Conservation (phyloP, 495 filamentous ascomycete genomes). For the Usnea hakonensis region DNA sequence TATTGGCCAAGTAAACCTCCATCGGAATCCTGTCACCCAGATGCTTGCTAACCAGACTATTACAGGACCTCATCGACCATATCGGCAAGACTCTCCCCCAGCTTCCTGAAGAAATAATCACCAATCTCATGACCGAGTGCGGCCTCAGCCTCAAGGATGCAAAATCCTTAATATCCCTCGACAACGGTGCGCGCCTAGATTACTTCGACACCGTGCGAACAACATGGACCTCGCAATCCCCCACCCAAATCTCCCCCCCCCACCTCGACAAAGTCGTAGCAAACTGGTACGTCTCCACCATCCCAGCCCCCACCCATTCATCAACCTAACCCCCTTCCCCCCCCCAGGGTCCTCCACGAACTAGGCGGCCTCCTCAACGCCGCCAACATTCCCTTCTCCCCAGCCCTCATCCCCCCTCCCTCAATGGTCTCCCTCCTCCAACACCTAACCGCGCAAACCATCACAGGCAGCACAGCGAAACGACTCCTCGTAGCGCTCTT, state of each 20-base stretch:
- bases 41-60: not conserved
- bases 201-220: constrained; percentile 63
- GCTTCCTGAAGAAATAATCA: constrained; percentile 61
- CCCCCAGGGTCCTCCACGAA: constrained; percentile 74
- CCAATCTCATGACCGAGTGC: constrained; percentile 49
- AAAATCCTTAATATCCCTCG: constrained; percentile 66
- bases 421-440: constrained; percentile 61
- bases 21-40: not conserved
- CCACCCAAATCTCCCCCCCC: not conserved
- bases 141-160: constrained; percentile 78
- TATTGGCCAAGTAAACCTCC: constrained; percentile 46
- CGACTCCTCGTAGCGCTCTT: constrained; percentile 58
- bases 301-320: not conserved
- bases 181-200: constrained; percentile 72
- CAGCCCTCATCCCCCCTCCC: constrained; percentile 47
- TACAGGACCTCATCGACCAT: constrained; percentile 52
- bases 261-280: constrained; percentile 17
- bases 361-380: constrained; percentile 67
- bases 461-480: constrained; percentile 73
- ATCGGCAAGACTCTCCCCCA: constrained; percentile 53
- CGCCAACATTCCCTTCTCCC: constrained; percentile 43
- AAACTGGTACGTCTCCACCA: constrained; percentile 24
- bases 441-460: constrained; percentile 53
- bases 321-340: constrained; percentile 19
- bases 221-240: not conserved